phyloP scores from a whole-genome alignment of 768 basidiomycete species.

The Kwoniella dendrophila region DNA sequence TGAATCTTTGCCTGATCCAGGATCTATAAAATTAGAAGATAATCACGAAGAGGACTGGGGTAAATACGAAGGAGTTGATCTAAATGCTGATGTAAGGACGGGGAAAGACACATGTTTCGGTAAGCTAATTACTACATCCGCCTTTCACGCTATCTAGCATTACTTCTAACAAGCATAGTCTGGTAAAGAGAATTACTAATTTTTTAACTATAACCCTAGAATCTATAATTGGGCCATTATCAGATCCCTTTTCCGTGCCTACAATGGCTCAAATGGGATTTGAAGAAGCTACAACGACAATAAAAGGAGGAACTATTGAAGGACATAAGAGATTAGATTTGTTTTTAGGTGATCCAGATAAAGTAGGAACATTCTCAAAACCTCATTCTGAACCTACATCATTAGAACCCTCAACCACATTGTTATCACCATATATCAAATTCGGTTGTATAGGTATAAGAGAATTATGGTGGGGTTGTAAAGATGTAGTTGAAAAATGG shows the following conservation, averaged over 20 bases:
- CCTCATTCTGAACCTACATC: constrained; percentile 55
- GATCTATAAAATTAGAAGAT: constrained; percentile 26
- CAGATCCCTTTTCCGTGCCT: constrained; percentile 53
- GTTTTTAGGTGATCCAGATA: constrained; percentile 39
- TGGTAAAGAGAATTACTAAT: constrained; percentile 2
- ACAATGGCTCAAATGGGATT: constrained; percentile 54
- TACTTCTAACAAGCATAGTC: constrained; percentile 26
- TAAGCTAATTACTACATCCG: constrained; percentile 12
- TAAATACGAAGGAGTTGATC: constrained; percentile 25
- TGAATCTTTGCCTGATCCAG: constrained; percentile 46
- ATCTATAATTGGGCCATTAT: constrained; percentile 46
- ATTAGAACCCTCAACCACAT: constrained; percentile 53
- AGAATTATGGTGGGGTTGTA: constrained; percentile 55
- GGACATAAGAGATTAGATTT: constrained; percentile 45
- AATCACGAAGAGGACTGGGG: constrained; percentile 24
- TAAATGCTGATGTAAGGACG: constrained; percentile 44
- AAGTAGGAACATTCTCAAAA: constrained; percentile 57
- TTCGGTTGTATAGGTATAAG: constrained; percentile 57
- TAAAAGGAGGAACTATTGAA: constrained; percentile 53
- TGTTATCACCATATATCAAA: constrained; percentile 54
- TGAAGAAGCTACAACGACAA: constrained; percentile 37
- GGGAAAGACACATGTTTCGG: constrained; percentile 48
- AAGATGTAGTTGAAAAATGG: constrained; percentile 45
- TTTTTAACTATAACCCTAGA: neutral
- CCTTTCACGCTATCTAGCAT: constrained; percentile 30